Evolutionary conservation across 2,329 filamentous ascomycete species (phyloP), one percentile per base, ranked within the genome.

Genomic region (Xylaria polymorpha): DNA sequence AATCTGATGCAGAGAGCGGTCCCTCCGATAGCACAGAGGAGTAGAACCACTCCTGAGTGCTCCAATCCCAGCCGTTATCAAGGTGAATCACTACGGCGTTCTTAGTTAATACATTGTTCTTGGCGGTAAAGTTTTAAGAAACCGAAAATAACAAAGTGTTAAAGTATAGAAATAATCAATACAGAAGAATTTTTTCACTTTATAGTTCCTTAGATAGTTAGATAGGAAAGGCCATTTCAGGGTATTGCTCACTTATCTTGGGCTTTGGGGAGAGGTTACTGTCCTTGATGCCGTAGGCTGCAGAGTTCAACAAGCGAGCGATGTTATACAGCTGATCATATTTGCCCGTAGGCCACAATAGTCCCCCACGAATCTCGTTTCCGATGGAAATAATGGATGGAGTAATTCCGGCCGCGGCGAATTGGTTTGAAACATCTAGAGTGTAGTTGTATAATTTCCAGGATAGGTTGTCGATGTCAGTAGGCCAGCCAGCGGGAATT

Each of bases 31-130:
- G 61, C 3, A 72, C 67, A 1, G 68, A 68, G 9, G 81, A 84
- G 80, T 92, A 93, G 79, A 87, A 92, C 81, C 85, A 90, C 69
- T 90, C 80, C 76, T 93, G 90, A 2, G 86, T 86, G 3, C 80
- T 82, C 88, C 87, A 92, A 71, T 91, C 85, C 89, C 90, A 94
- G n/a, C 91, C 91, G 75, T 92, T 91, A 78, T 93, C 90, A 3
- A 93, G 84, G 75, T 93, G 91, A 48, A 93, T 87, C 88, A 93
- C 69, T 71, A 55, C 22, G 15, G 4, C 2, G 50, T 51, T 14
- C 20, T 3, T 6, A 22, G 57, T 71, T 22, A 71, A 64, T 37
- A 25, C 41, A n/a, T 20, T 60, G 5, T 43, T 37, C 43, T 48
- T 43, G 32, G n/a, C 29, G 10, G 39, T 3, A 6, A 61, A 50